Evolutionary conservation across 257 asterid species (phyloP), one percentile per base, ranked within the genome.

Genomic region (Solanum chilense): DNA sequence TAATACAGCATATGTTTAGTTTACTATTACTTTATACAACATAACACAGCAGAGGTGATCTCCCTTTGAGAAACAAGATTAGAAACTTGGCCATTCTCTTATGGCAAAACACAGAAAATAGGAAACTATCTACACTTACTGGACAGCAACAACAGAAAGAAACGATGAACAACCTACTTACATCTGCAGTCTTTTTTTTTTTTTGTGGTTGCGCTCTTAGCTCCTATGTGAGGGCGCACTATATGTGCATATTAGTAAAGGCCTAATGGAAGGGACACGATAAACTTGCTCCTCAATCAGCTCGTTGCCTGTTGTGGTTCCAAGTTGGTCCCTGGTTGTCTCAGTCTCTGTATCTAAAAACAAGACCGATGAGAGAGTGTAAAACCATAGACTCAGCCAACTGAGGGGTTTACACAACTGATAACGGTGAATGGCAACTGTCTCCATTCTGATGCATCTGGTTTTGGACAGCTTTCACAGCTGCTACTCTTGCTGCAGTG

Each of bases 401-500:
- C 45, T 0, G 66, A 64, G 29, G 68, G 41, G 83, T 11, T 88
- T 86, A 89, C 18, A 21, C 88, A 86, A 47, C 83, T 14, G 85
- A 68, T 83, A 82, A 20, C 41, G 62, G 89, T 45, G 83, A 77
- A 44, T 83, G 14, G 42, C 64, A 31, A 31, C 83, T 56, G 31
- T 80, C 81, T 8, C 25, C 69, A 56, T 88, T 85, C 37, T 85
- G 88, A 78, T 89, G 87, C 86, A 91, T 92, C 82, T 86, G 93
- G 87, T 89, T 90, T 83, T 92, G 94, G 81, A 89, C 91, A 27
- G 93, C 94, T 87, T 91, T 92, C 86, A 89, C 93, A 6, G 94
- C 92, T 13, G 94, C 89, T 41, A 91, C 94, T 91, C 94, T 86
- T 73, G 94, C 94, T 52, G 93, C 92, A 77, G 92, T 89, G 45